A percentile compares a stretch with the other conserved stretches of the same genome.
Evolutionary conservation across 1,139 yeast species (phyloP).

Genomic region (Protomyces inouyei): DNA sequence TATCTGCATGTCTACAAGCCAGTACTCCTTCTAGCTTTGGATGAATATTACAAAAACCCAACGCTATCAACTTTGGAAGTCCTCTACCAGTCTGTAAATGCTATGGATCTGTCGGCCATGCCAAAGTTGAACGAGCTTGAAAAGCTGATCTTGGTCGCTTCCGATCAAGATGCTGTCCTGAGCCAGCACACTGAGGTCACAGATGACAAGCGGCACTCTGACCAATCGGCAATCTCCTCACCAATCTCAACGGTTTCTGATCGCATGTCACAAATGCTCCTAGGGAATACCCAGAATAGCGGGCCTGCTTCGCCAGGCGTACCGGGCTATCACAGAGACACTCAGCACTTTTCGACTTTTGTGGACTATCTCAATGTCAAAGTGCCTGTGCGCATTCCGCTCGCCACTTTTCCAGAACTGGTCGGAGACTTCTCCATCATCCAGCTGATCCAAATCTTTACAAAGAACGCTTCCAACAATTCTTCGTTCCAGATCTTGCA

Average conservation of each 20-base stretch:
- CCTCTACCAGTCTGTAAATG: conserved; percentile 44
- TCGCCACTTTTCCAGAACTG: conserved; percentile 38
- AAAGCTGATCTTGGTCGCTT: conserved; percentile 37
- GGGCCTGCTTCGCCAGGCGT: background rate
- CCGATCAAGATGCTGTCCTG: conserved; percentile 37
- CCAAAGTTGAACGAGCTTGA: conserved; percentile 38
- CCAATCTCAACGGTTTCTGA: conserved; percentile 5
- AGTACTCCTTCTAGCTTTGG: conserved; percentile 52
- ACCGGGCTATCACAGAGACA: conserved; percentile 3
- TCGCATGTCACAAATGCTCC: background rate
- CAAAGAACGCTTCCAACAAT: conserved; percentile 32
- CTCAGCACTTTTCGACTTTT: conserved; percentile 6
- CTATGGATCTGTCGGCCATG: conserved; percentile 38
- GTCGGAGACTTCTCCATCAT: conserved; percentile 37
- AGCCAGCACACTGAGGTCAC: conserved; percentile 33
- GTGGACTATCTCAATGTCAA: conserved; percentile 3
- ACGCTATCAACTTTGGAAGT: conserved; percentile 37
- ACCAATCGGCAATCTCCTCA: background rate
- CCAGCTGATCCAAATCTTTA: conserved; percentile 29
- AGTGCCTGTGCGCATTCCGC: conserved; percentile 37
- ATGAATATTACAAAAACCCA: conserved; percentile 41
- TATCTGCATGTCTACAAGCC: conserved; percentile 58
- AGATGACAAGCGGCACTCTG: conserved; percentile 3
- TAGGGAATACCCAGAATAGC: background rate
- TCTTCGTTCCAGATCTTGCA: conserved; percentile 32